Evolutionary conservation across 2,329 filamentous ascomycete species (phyloP), one percentile per base, ranked within the genome.

Genomic region (Colletotrichum gigasporum): DNA sequence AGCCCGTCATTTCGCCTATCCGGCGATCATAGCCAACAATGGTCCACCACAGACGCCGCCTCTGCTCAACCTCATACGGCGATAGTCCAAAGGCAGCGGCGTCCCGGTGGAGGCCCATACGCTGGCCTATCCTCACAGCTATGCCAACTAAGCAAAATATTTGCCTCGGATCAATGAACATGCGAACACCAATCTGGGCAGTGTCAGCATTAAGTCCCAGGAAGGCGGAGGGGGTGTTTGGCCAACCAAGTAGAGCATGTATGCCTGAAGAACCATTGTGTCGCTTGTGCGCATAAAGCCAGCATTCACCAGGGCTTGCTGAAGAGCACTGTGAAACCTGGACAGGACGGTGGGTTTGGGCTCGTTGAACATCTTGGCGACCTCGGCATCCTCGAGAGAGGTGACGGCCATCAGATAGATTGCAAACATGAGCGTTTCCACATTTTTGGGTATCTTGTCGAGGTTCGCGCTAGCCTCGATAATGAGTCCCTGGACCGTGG

Each of bases 1-100:
- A 86, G 50, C 86, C 85, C 3, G 87, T 84, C 74, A 92, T 85
- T 72, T 93, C 90, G 60, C 88, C 84, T 35, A 92, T 85, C 20
- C 91, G 88, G 64, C 85, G 82, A 73, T 94, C 91, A 68, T 92
- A 90, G 24, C 87, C 80, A 12, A 90, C 82, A 14, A 94, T 80
- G 30, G 88, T 86, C 90, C 90, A 93, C 90, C 90, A 93, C 2
- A 93, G 78, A 35, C 91, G 83, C 51, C 90, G 85, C n/a, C 90
- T 85, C 75, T 91, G 85, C 75, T 93, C 90, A 3, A 87, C 84
- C 70, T 93, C 90, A 56, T 88, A 91, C 30, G 80, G 84, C 3
- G 76, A 79, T 3, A 87, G 69, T 66, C 73, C 69, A 53, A 84
- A 84, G 58, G 85, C 80, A 2, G 78, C 79, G 2, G 85, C 82